phyloP scores from a whole-genome alignment of 805 yeast genomes.

The Candida stauntonica region DNA sequence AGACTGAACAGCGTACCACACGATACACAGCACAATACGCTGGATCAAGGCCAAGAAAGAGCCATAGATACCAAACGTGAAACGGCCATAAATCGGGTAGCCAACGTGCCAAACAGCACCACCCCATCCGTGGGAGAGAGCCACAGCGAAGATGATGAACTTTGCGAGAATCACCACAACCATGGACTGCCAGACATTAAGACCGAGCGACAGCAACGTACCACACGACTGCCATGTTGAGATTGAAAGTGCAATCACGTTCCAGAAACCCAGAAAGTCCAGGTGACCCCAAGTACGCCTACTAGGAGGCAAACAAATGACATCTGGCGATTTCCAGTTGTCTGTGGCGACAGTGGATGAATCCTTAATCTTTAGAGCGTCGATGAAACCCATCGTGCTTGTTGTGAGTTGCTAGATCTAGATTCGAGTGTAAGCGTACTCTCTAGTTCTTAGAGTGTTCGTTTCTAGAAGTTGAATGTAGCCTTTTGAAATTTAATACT shows the following conservation, averaged over 20 bases:
- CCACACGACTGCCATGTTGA: constrained; percentile 41
- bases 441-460: no score
- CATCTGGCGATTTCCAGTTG: constrained; percentile 35
- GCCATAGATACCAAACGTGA: constrained; percentile 44
- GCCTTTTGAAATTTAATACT: no score
- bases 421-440: no score
- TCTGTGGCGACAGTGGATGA: constrained; percentile 18
- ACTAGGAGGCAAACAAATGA: constrained; percentile 40
- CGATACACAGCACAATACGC: constrained; percentile 40
- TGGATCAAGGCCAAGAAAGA: constrained; percentile 39
- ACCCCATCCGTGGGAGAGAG: constrained; percentile 41
- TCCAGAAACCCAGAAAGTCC: constrained; percentile 41
- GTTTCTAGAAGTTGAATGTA: no score
- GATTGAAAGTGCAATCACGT: constrained; percentile 34
- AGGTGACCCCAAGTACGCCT: constrained; percentile 44
- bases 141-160: constrained; percentile 35
- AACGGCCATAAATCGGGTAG: constrained; percentile 40
- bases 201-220: constrained; percentile 39
- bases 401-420: no score
- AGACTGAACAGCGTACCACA: constrained; percentile 44
- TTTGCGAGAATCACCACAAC: constrained; percentile 40
- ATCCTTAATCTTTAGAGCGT: constrained; percentile 19
- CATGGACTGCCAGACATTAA: constrained; percentile 41
- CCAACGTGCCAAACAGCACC: constrained; percentile 49
- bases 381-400: constrained; percentile 5